Base-by-base conservation (phyloP, 495 filamentous ascomycete genomes). In the Daldinia concentrica region DNA sequence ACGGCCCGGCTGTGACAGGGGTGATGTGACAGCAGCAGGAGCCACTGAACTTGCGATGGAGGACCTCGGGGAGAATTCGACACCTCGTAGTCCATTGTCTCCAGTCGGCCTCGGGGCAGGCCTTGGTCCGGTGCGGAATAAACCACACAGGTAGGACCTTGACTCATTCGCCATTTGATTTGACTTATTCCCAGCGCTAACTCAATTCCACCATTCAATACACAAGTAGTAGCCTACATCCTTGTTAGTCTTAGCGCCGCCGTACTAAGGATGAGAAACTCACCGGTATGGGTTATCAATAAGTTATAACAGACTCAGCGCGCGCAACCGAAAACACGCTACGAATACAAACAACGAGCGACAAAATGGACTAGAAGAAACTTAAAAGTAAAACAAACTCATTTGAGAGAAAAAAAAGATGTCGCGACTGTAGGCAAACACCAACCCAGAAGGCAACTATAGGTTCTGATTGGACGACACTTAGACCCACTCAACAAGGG, bases 41-140 rank as follows among this genome's bases (percentile, higher is more conserved):
- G 54, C 62, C n/a, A 24, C 61, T 17, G 71, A 73, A 34, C 66
- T 73, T 34, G 66, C 61, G 27, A 63, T 22, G 1, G 71, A 74
- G 3, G 71, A 62, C 19, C 71, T 56, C 4, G 71, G 62, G 1
- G 68, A 68, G 58, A 72, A 68, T 52, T 72, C 68, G n/a, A 68
- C 64, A 27, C 72, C 72, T 12, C 19, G 37, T 15, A 73, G 57
- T 7, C 57, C 64, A 22, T 52, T 24, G 19, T 71, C 50, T 12
- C 32, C 27, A 22, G 22, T 24, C 22, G 48, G 36, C 7, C n/a
- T 24, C 0, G 43, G 58, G 6, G 57, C 17, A 6, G 56, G 27
- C 34, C 62, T 69, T 57, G 60, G n/a, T 50, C 62, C 58, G 19
- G 9, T 6, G 27, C 54, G 27, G 30, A 70, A 56, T 22, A 70